Conservation (phyloP, 2,329 filamentous ascomycete genomes). For the Paracoccidioides lutzii region DNA sequence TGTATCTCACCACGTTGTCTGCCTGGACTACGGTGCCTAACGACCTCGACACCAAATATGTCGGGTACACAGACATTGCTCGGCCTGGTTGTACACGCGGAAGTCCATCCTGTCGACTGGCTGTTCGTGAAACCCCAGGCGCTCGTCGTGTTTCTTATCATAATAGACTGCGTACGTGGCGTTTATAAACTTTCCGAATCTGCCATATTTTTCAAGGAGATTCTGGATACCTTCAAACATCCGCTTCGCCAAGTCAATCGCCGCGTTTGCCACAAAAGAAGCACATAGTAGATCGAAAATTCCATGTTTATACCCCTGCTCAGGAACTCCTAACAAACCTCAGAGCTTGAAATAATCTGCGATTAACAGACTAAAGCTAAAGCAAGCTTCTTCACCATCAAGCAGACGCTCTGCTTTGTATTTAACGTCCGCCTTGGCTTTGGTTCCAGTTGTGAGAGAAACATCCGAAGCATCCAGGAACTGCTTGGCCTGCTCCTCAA, state of each 20-base stretch:
- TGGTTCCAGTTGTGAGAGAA: conserved; percentile 9
- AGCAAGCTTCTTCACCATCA: conserved; percentile 10
- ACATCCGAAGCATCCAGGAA: conserved; percentile 25
- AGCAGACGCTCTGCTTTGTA: conserved; percentile 27
- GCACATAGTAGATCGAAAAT: conserved; percentile 14
- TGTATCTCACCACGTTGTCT: conserved; percentile 7
- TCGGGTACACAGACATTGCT: conserved; percentile 9
- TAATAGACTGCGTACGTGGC: conserved; percentile 8
- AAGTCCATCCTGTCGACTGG: conserved; percentile 12
- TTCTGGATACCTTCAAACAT: conserved; percentile 14
- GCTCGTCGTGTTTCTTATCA: conserved; percentile 3
- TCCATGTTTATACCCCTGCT: conserved; percentile 11
- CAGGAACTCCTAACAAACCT: conserved; percentile 13
- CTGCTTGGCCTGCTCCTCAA: conserved; percentile 28
- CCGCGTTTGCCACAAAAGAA: conserved; percentile 18
- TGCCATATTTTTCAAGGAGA: conserved; percentile 10
- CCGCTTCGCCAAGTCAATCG: conserved; percentile 16
- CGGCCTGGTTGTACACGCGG: conserved; percentile 8
- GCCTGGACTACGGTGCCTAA: conserved; percentile 6
- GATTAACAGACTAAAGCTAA: conserved; percentile 14
- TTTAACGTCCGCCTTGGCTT: conserved; percentile 5
- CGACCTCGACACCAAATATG: conserved; percentile 9
- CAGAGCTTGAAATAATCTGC: conserved; percentile 13
- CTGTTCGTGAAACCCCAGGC: conserved; percentile 5
- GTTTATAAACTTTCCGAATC: conserved; percentile 6